Evolutionary conservation across 768 basidiomycete genomes (phyloP).

Genomic region (Cystofilobasidium macerans): DNA sequence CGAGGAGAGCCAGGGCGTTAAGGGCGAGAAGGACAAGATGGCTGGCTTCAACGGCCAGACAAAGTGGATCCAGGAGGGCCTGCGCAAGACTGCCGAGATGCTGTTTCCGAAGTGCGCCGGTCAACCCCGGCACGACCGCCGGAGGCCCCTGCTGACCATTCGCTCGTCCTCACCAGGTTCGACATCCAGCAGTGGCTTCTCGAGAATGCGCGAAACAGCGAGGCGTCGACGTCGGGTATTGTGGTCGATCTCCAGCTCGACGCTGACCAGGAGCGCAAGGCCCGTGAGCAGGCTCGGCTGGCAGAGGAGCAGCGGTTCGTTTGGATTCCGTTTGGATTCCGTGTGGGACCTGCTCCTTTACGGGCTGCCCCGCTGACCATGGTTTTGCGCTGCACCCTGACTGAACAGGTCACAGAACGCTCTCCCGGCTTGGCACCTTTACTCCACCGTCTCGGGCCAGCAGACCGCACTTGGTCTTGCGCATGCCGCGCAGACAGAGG

Average conservation of each 20-base stretch:
- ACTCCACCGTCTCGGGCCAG: slow-evolving; percentile 88
- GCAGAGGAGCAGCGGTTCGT: slow-evolving; percentile 62
- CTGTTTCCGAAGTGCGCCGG: slow-evolving; percentile 62
- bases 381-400: too few relatives aligned
- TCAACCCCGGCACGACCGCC: not conserved
- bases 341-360: too few relatives aligned
- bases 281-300: slow-evolving; percentile 58
- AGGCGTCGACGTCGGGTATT: slow-evolving; percentile 39
- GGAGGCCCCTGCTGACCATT: too few relatives aligned
- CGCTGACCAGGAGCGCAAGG: slow-evolving; percentile 75
- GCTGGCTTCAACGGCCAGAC: slow-evolving; percentile 87
- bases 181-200: slow-evolving; percentile 73
- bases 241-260: slow-evolving; percentile 65
- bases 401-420: slow-evolving; percentile 60
- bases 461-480: slow-evolving; percentile 62
- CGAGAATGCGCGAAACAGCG: slow-evolving; percentile 41
- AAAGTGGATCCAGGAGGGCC: slow-evolving; percentile 69
- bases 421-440: slow-evolving; percentile 86
- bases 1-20: slow-evolving; percentile 73
- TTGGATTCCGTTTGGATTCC: too few relatives aligned
- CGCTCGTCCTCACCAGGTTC: too few relatives aligned
- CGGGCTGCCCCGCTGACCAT: too few relatives aligned
- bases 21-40: slow-evolving; percentile 86
- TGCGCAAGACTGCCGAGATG: slow-evolving; percentile 82
- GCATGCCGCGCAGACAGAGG: slow-evolving; percentile 10